Percentiles rank a stretch among this genome's conserved stretches.
These are phyloP conservation scores for Solanum tarijense DNA, from an alignment of 257 asterid species.

Conservation along the genomic window DNA sequence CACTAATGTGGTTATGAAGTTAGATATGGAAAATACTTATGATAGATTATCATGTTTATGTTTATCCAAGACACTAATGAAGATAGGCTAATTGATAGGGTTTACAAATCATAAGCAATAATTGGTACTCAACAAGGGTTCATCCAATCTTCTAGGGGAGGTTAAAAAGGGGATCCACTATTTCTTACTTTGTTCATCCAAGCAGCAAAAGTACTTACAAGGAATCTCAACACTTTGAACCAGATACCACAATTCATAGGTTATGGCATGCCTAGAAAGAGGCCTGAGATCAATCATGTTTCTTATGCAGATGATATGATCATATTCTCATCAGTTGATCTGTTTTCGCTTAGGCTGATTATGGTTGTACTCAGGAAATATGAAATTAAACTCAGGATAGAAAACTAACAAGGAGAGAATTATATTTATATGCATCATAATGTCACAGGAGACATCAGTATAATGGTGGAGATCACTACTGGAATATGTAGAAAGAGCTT, in stretches of 20 bases:
- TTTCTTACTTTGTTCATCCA: not conserved
- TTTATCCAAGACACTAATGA: not conserved
- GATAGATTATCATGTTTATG: not conserved
- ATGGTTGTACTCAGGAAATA: not conserved
- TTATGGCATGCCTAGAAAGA: not conserved
- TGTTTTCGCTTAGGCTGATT: not conserved
- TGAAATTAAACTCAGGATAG: not conserved
- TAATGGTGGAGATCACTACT: not conserved
- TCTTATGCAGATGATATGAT: too few species aligned
- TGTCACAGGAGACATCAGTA: not conserved
- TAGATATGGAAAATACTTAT: not conserved
- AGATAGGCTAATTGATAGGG: not conserved
- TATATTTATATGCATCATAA: not conserved
- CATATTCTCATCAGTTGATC: not conserved
- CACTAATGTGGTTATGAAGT: not conserved
- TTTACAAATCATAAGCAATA: not conserved
- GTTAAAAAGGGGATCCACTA: not conserved
- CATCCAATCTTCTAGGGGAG: not conserved
- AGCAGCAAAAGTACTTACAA: not conserved
- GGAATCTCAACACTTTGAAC: not conserved
- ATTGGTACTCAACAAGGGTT: not conserved
- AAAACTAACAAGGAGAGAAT: not conserved
- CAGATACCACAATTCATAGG: not conserved
- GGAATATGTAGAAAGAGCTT: not conserved
- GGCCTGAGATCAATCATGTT: not conserved